Evolutionary conservation across 73 alveolate species (phyloP), one percentile per base, ranked within the genome.

Genomic region (Paramecium bursaria): DNA sequence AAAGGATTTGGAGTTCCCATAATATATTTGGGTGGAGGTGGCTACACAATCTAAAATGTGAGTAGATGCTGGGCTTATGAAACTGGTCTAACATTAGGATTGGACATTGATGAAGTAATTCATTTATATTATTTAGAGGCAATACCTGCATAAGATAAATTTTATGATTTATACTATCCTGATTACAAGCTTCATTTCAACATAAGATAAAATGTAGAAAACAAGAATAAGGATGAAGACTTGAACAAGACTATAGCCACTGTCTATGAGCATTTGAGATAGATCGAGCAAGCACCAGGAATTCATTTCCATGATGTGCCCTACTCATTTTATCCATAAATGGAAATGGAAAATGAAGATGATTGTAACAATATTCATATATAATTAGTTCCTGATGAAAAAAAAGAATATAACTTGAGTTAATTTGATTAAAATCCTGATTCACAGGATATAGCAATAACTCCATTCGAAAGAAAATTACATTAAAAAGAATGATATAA

Each of bases 21-120:
- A 95, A 86, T 96, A 61, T 91, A 94, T 10, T 73, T 97, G 2
- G 99, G 99, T 13, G 99, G 99, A 5, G 99, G 99, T 14, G 99
- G 99, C 25, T 97, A 97, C 88, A 97, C 99, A 17, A 95, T 97
- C 19, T 92, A 93, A 51, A 97, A 97, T 87, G 99, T 97, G 22
- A 92, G 98, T 0, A 86, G 99, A 55, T 96, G 99, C 54, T 97
- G 99, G 99, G 94, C 99, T 15, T 92, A 94, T 87, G 99, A 97
- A 88, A 97, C 99, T 3, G 99, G 97, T 1, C 86, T 96, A 7
- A 86, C 92, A 48, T 82, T 96, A 22, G 97, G 92, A 33, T 88
- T 74, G 75, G 91, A 93, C 0, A 35, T 67, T 31, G 82, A 67
- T 33, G 23, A 67, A 67, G 82, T 79, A 33, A 33, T 42, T 3